Evolutionary conservation across 2,329 filamentous ascomycete species (phyloP), one percentile per base, ranked within the genome.

Genomic region (Botrytis fragariae): DNA sequence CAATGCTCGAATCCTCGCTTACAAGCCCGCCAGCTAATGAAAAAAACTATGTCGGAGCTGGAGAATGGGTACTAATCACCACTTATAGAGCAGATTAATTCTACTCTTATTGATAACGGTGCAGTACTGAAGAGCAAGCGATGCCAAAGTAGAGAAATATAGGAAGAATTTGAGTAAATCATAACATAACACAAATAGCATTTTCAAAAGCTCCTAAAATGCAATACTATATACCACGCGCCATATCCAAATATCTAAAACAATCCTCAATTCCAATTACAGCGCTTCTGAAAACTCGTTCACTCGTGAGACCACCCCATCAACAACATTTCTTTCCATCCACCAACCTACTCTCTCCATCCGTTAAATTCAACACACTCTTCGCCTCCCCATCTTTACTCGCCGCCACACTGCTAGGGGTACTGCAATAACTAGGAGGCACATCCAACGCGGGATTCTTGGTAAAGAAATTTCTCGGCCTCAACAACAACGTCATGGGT

Each of bases 401-500:
- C 7, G 62, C 84, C 22, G 84, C 85, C 8, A 92, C 84, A 81
- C 93, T 90, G 77, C 89, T 93, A 1, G 94, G 93, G 42, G 91
- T 92, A 77, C 87, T 89, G 60, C 88, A 88, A 81, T 90, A 95
- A 90, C 93, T 79, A 22, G 84, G 85, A 48, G 88, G 87, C 10
- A 90, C 88, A 83, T 89, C 88, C 8, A 89, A 79, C 29, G 86
- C 87, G 3, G 88, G 88, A 71, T 90, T 90, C 81, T 84, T 86
- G 48, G 84, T 82, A 75, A 89, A 89, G 82, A 90, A 90, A 77
- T 89, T 88, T 18, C 87, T 85, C 0, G 88, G 87, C 76, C 88
- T 87, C 74, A 90, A 80, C 71, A 86, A 83, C n/a, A 89, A 84
- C 78, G 86, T 87, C 87, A 97, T 95, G 0, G 93, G 92, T 85